phyloP scores from a whole-genome alignment of 176 grass and related monocot genomes.

The Sorghum bicolor region DNA sequence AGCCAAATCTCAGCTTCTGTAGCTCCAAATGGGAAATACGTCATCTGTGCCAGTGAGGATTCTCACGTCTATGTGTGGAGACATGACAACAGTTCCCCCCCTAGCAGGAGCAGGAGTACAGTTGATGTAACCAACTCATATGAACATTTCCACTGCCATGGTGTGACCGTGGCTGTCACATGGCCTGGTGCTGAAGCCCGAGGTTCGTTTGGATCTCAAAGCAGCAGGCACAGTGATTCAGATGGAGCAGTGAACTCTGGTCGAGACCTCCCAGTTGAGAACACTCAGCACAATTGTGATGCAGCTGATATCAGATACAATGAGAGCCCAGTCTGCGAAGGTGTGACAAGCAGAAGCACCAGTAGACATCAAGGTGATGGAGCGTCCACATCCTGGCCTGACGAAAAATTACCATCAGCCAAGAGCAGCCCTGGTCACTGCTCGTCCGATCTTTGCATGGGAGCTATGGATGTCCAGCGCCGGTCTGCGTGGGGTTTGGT shows the following conservation, averaged over 20 bases:
- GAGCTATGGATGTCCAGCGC: conserved; percentile 51
- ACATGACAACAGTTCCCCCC: conserved; percentile 77
- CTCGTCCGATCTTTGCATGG: conserved; percentile 49
- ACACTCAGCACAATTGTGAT: conserved; percentile 16
- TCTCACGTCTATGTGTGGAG: conserved; percentile 96
- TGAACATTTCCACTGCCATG: conserved; percentile 84
- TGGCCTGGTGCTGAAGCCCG: conserved; percentile 62
- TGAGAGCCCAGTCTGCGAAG: conserved; percentile 15
- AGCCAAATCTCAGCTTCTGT: conserved; percentile 96
- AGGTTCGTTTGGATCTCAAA: conserved; percentile 25
- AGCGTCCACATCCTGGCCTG: conserved; percentile 34
- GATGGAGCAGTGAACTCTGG: conserved; percentile 37
- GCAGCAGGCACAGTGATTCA: conserved; percentile 48
- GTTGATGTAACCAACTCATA: conserved; percentile 83
- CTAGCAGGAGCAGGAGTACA: conserved; percentile 62
- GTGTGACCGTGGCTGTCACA: conserved; percentile 77
- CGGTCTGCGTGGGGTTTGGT: conserved; percentile 85
- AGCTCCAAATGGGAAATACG: conserved; percentile 88
- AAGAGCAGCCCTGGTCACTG: conserved; percentile 53
- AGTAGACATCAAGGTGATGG: conserved; percentile 15
- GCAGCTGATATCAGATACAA: conserved; percentile 28
- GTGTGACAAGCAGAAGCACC: conserved; percentile 9
- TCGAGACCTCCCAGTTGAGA: conserved; percentile 26
- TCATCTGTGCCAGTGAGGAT: conserved; percentile 89
- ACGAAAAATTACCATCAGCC: conserved; percentile 44